Base-by-base conservation (phyloP, 257 asterid genomes). In the Rubia yunnanensis region DNA sequence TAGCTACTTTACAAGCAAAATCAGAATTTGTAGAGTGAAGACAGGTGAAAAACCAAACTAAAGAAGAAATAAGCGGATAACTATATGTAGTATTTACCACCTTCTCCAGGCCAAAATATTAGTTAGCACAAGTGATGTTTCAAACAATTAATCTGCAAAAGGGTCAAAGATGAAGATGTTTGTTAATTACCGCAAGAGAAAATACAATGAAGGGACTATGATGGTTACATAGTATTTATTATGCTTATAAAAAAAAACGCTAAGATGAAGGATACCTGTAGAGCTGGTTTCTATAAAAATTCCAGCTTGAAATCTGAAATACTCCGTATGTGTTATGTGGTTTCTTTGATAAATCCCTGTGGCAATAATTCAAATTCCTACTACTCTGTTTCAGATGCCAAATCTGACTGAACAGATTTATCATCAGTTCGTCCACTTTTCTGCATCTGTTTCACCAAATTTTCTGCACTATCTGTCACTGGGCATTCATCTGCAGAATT, bases 401-500 rank as follows among this genome's bases (percentile, higher is more conserved):
- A 64, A 32, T 71, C 26, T 34, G 61, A 57, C 28, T 22, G 44
- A 7, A 24, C 41, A 11, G 62, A 57, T 20, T 1, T 48, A 10
- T 44, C 35, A 58, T 64, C 56, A 32, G 24, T 34, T 13, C 28
- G 34, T 64, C 59, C 70, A 44, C 61, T 71, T 9, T 5, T 23
- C 60, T 56, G 61, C 24, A 71, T 31, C 36, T 36, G 66, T 28
- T 64, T 64, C 66, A 65, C 76, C 22, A 72, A 63, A 39, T 18
- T 32, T 10, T 72, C 76, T 58, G 66, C 24, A 48, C 62, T 64
- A 53, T 71, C 53, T 36, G 31, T 49, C 15, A 44, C 71, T 13
- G 97, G 97, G 60, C 99, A 92, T 71, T 71, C 78, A 80, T 89
- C 88, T 20, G 86, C 88, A 18, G 81, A 83, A 82, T 86, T 83